A percentile compares a stretch with the other conserved stretches of the same genome.
phyloP scores from a whole-genome alignment of 202 grass and related monocot species.

The Musa balbisiana region DNA sequence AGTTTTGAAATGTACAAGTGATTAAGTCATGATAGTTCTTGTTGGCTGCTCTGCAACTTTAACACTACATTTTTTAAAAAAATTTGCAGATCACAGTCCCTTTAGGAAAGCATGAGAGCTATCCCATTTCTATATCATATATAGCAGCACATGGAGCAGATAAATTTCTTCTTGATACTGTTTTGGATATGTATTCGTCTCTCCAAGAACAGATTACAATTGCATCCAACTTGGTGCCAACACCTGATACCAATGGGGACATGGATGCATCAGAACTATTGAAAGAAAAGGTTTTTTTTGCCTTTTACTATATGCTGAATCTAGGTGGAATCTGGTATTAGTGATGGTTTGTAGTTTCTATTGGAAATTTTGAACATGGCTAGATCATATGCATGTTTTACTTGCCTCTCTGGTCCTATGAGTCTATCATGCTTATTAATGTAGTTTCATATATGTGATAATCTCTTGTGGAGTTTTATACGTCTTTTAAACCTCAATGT shows the following conservation, averaged over 20 bases:
- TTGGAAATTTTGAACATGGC: neutral
- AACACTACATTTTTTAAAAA: neutral
- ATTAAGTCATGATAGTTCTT: neutral
- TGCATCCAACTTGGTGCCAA: slow-evolving; percentile 47
- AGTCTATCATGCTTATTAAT: neutral
- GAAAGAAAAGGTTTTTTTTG: slow-evolving; percentile 81
- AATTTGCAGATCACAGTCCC: slow-evolving; percentile 67
- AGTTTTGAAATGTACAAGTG: no score
- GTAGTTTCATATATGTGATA: neutral
- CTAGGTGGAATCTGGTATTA: no score
- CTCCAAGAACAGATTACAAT: slow-evolving; percentile 66
- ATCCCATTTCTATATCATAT: slow-evolving; percentile 74
- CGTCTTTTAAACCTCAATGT: no score
- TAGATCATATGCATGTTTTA: neutral
- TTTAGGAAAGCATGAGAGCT: slow-evolving; percentile 56
- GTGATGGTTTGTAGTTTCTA: no score
- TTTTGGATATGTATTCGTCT: slow-evolving; percentile 55
- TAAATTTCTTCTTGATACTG: slow-evolving; percentile 65
- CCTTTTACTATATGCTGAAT: neutral
- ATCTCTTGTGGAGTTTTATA: no score
- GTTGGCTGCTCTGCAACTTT: neutral
- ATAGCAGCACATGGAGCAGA: slow-evolving; percentile 79
- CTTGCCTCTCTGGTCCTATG: neutral
- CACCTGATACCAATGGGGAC: slow-evolving; percentile 41
- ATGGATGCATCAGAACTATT: slow-evolving; percentile 60